Percentiles rank a stretch among this genome's conserved stretches.
Conservation (phyloP, 768 basidiomycete genomes). For the Tulasnella sp. region DNA sequence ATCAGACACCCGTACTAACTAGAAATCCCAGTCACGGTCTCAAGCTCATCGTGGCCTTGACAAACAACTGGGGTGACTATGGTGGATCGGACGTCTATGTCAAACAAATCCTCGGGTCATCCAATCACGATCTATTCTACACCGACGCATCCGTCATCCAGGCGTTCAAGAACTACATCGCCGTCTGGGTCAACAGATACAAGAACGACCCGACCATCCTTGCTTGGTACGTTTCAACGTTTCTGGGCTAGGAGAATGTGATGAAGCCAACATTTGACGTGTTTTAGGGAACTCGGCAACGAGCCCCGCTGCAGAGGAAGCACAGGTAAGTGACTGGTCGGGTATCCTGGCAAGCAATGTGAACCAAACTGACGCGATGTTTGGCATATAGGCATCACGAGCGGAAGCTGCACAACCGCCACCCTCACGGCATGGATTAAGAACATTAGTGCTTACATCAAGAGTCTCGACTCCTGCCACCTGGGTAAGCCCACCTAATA, state of each 20-base stretch:
- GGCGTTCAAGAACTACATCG: constrained; percentile 53
- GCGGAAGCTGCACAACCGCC: constrained; percentile 49
- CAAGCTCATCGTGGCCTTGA: constrained; percentile 54
- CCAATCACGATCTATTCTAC: constrained; percentile 58
- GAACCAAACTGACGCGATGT: neutral
- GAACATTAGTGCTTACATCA: constrained; percentile 57
- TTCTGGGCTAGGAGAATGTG: neutral
- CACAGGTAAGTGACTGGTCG: constrained; percentile 20
- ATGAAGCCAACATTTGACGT: neutral
- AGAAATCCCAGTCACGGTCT: constrained; percentile 44
- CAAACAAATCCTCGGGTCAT: constrained; percentile 39
- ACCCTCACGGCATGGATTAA: constrained; percentile 56
- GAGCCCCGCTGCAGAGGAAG: constrained; percentile 41
- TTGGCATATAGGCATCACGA: constrained; percentile 35
- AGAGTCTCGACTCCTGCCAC: constrained; percentile 61
- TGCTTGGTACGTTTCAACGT: constrained; percentile 5
- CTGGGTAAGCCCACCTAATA: constrained; percentile 38
- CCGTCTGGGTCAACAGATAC: constrained; percentile 49
- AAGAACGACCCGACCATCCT: constrained; percentile 48
- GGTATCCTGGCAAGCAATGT: neutral
- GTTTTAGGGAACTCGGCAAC: constrained; percentile 48
- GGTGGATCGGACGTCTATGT: constrained; percentile 68
- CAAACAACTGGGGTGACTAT: constrained; percentile 42
- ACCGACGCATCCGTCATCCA: constrained; percentile 50
- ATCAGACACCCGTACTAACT: neutral